phyloP scores from a whole-genome alignment of 805 yeast genomes.

The Wickerhamiella bombiphila region DNA sequence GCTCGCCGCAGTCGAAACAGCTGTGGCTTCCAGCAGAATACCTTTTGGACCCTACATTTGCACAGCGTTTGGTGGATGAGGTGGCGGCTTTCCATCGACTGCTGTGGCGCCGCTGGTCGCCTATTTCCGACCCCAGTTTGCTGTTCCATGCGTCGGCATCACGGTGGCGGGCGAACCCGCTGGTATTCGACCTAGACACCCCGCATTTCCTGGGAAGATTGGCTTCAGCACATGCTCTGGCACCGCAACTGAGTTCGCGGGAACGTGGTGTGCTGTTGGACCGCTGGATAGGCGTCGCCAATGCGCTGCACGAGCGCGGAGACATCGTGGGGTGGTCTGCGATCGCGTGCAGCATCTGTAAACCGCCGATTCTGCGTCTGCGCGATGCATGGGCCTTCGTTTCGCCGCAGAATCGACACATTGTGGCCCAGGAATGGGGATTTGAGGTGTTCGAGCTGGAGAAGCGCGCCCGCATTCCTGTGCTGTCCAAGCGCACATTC shows the following conservation, averaged over 20 bases:
- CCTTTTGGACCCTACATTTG: slow-evolving; percentile 40
- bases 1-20: not conserved
- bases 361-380: slow-evolving; percentile 66
- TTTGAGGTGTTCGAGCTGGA: slow-evolving; percentile 84
- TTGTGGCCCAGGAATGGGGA: slow-evolving; percentile 73
- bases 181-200: slow-evolving; percentile 50
- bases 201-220: slow-evolving; percentile 69
- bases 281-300: slow-evolving; percentile 79
- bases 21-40: slow-evolving; percentile 25
- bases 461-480: slow-evolving; percentile 45
- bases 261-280: slow-evolving; percentile 48
- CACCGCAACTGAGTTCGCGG: slow-evolving; percentile 24
- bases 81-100: slow-evolving; percentile 53
- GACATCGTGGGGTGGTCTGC: slow-evolving; percentile 94
- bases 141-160: slow-evolving; percentile 36
- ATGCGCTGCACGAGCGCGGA: slow-evolving; percentile 59
- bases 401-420: slow-evolving; percentile 40
- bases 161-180: slow-evolving; percentile 34
- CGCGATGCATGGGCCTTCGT: slow-evolving; percentile 62
- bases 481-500: slow-evolving; percentile 48
- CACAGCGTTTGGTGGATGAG: slow-evolving; percentile 47
- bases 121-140: slow-evolving; percentile 62
- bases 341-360: slow-evolving; percentile 66
- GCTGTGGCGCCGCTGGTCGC: slow-evolving; percentile 61
- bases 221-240: slow-evolving; percentile 53